Base-by-base conservation (phyloP, 306 rosid genomes). In the Castanea mollissima region DNA sequence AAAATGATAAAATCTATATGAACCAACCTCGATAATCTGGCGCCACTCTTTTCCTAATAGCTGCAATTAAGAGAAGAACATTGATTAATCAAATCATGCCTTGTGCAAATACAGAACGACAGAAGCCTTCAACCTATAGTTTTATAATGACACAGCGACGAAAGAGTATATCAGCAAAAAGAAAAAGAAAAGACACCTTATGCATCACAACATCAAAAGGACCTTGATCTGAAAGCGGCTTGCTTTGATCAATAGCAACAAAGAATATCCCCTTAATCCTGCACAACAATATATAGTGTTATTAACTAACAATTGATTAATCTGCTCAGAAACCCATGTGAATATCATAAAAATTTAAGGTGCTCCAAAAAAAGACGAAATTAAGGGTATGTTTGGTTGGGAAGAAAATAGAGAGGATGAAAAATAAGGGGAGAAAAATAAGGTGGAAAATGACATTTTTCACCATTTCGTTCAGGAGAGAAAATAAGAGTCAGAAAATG, bases 11-110 rank as follows among this genome's bases (percentile, higher is more conserved):
- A 67, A 32, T 54, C 20, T 29, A 78, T 69, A 32, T 14, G 77
- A 35, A 86, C 97, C 80, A 82, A 93, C 98, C 98, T 91, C 97
- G 60, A 93, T 94, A 84, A 87, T 89, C 88, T 89, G 95, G 72
- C 97, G 90, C 97, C 98, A 93, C 77, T 91, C 98, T 82, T 88
- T 93, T 80, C 98, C 93, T 2, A 89, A 82, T 81, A 91, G 85
- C 98, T 91, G 98, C 88, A 87, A 46, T 80, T 74, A 13, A 67
- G 10, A 69, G 63, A 74, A 49, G 16, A 3, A 49, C 54, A 49
- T 12, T 49, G 46, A 49, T 49, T 49, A 11, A 49, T 49, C 16
- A 49, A 49, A 49, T 49, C 54, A 3, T 49, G 4, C 4, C 54
- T 49, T 49, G 0, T 49, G 54, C 54, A 49, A 49, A 49, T 41